Evolutionary conservation across 179 eudicot genomes (phyloP).

Genomic region (Beta corolliflora): DNA sequence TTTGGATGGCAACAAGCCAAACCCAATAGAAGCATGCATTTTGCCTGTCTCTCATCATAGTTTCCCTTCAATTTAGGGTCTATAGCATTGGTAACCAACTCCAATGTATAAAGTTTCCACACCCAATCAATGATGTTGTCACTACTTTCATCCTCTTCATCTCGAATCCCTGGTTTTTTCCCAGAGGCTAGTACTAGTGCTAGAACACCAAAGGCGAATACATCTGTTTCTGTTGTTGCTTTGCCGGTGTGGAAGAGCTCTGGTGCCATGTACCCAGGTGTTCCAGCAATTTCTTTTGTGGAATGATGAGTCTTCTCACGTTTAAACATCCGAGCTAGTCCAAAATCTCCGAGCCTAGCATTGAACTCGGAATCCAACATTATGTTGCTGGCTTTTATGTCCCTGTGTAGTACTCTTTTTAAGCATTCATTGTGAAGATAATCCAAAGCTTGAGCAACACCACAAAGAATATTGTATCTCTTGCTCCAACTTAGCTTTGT

Average conservation of each 20-base stretch:
- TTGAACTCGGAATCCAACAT: conserved; percentile 41
- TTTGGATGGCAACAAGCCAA: too few relatives aligned
- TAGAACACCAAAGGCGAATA: conserved; percentile 36
- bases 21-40: too few relatives aligned
- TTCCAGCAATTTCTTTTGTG: conserved; percentile 37
- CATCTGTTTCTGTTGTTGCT: conserved; percentile 37
- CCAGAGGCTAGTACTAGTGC: conserved; percentile 34
- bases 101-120: too few relatives aligned
- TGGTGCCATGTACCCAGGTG: conserved; percentile 41
- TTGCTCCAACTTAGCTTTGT: conserved; percentile 35
- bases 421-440: conserved; percentile 46
- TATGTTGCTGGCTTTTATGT: conserved; percentile 44
- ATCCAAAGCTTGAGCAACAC: conserved; percentile 43
- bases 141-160: background rate
- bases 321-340: conserved; percentile 43
- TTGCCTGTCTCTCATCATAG: too few relatives aligned
- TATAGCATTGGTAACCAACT: too few relatives aligned
- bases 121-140: too few relatives aligned
- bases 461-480: conserved; percentile 37
- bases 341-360: conserved; percentile 44
- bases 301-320: conserved; percentile 46
- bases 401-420: conserved; percentile 40
- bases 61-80: too few relatives aligned
- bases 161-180: conserved; percentile 19
- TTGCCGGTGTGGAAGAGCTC: conserved; percentile 36